Percentiles rank a stretch among this genome's conserved stretches.
phyloP scores from a whole-genome alignment of 2,329 filamentous ascomycete species.

The Aspergillus uvarum region DNA sequence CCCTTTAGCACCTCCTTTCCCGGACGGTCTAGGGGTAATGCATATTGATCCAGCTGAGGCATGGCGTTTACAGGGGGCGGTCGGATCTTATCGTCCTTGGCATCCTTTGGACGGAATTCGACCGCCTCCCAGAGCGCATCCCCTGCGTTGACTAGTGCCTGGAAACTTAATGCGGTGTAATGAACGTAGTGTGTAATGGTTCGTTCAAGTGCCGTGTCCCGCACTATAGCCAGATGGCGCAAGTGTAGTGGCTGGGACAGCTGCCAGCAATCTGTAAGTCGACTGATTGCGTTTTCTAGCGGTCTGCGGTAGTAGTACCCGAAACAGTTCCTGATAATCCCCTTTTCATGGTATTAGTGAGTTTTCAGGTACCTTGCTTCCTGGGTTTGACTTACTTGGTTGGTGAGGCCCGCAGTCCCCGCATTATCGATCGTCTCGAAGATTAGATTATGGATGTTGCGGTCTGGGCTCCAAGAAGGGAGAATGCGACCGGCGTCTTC shows the following conservation, averaged over 20 bases:
- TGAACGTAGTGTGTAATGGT: constrained; percentile 56
- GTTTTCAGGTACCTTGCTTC: background rate
- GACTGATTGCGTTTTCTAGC: constrained; percentile 53
- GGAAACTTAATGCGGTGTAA: constrained; percentile 54
- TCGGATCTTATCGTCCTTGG: constrained; percentile 29
- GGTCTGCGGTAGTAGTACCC: constrained; percentile 57
- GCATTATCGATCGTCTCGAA: constrained; percentile 49
- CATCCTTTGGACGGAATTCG: constrained; percentile 33
- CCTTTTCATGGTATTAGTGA: constrained; percentile 21
- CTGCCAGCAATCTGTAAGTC: constrained; percentile 58
- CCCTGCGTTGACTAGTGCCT: constrained; percentile 52
- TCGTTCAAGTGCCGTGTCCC: constrained; percentile 52
- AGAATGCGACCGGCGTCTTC: constrained; percentile 39
- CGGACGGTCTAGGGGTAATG: constrained; percentile 42
- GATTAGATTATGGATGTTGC: constrained; percentile 53
- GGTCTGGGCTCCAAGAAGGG: constrained; percentile 57
- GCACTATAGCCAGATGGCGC: constrained; percentile 56
- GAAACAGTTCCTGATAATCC: constrained; percentile 44
- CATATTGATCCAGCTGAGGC: constrained; percentile 47
- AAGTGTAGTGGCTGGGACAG: constrained; percentile 59
- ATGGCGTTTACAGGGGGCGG: constrained; percentile 33
- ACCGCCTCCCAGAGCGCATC: constrained; percentile 57
- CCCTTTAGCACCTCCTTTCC: constrained; percentile 39
- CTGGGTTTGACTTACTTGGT: constrained; percentile 35
- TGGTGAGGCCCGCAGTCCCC: constrained; percentile 52